Evolutionary conservation across 2,329 filamentous ascomycete species (phyloP), one percentile per base, ranked within the genome.

Genomic region (Colletotrichum scovillei): DNA sequence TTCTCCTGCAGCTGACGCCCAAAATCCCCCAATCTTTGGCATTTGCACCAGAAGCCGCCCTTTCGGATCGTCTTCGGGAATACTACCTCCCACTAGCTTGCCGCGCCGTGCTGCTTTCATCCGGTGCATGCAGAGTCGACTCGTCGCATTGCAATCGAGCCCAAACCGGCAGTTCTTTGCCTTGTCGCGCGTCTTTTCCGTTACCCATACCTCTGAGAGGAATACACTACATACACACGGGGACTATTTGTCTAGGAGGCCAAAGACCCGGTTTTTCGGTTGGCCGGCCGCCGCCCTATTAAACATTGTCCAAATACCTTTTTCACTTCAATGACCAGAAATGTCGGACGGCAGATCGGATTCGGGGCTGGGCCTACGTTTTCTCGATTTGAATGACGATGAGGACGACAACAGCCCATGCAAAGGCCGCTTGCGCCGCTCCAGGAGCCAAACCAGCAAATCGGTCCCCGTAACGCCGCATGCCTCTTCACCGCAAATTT

Each of bases 401-500:
- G 72, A 68, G 57, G 72, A 74, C 52, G 72, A 72, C 58, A 70
- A 73, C 49, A 73, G 71, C 46, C 71, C 71, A 19, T 73, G 71
- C 71, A 73, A 73, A 59, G 71, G 67, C 38, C 38, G 38, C 49
- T 42, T 73, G 67, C 56, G 71, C 26, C 71, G 71, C 28, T 16
- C 56, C n/a, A 55, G 60, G 35, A 71, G 71, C 28, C 67, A 63
- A 62, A 38, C 60, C 11, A 30, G 52, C 56, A 73, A 52, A 56
- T 57, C 60, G 28, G n/a, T 24, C 8, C 35, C 69, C 24, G 59
- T 62, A 12, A 68, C 60, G 60, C 64, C 62, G 32, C 56, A 69
- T 19, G 46, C 74, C 7, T 74, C 76, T 22, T 75, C 75, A 53
- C 73, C 76, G 5, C 78, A 75, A 32, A 75, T 73, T 59, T 76